phyloP scores from a whole-genome alignment of 805 yeast species.

The Candida oleophila region DNA sequence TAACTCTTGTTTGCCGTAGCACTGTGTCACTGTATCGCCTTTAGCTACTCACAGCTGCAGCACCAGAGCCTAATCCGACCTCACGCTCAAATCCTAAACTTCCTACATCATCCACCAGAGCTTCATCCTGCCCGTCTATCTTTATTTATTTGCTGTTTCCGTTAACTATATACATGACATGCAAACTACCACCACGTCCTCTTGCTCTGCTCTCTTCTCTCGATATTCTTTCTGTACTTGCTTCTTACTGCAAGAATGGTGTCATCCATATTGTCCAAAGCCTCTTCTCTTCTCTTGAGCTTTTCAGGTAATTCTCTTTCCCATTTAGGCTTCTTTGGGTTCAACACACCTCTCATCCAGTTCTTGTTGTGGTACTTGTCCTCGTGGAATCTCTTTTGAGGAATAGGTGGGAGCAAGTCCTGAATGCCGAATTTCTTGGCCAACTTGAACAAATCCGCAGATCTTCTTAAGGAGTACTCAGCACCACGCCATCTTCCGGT shows the following conservation, averaged over 20 bases:
- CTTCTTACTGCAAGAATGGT: constrained; percentile 63
- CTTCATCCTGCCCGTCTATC: too few species aligned
- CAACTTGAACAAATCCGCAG: constrained; percentile 77
- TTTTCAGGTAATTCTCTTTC: constrained; percentile 66
- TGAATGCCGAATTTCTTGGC: constrained; percentile 80
- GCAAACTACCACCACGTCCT: constrained; percentile 35
- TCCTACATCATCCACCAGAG: too few species aligned
- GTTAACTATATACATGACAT: background rate
- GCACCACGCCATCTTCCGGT: constrained; percentile 79
- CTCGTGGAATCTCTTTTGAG: constrained; percentile 69
- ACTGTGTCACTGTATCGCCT: too few species aligned
- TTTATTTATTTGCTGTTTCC: too few species aligned
- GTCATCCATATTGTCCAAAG: constrained; percentile 64
- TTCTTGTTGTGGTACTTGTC: constrained; percentile 71
- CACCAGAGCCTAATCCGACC: too few species aligned
- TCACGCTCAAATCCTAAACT: too few species aligned
- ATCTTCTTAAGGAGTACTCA: constrained; percentile 74
- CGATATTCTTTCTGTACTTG: constrained; percentile 37
- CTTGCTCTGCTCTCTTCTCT: constrained; percentile 33
- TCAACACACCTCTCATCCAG: constrained; percentile 72
- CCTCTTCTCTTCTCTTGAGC: constrained; percentile 60
- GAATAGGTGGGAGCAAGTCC: constrained; percentile 69
- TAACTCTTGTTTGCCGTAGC: too few species aligned
- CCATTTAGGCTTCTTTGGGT: constrained; percentile 79
- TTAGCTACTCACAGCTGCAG: too few species aligned